phyloP scores from a whole-genome alignment of 192 early-diverging fungal species.

The Backusella circina region DNA sequence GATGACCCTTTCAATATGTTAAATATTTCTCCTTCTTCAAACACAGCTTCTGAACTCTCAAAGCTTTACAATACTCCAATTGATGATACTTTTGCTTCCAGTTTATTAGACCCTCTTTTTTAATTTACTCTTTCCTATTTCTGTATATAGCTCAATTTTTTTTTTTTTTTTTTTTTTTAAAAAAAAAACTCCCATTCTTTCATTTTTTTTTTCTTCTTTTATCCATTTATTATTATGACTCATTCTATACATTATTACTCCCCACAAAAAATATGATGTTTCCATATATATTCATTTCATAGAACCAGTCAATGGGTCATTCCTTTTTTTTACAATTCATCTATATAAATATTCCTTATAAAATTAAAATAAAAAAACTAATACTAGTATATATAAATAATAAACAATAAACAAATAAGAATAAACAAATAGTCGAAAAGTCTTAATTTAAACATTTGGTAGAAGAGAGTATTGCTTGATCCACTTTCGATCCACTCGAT shows the following conservation, averaged over 20 bases:
- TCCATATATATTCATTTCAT: neutral
- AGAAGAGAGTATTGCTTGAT: too few relatives aligned
- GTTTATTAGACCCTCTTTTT: slow-evolving; percentile 17
- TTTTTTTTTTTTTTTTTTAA: neutral
- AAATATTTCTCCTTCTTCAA: neutral
- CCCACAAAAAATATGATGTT: neutral
- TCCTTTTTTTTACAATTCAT: neutral
- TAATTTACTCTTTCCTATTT: neutral
- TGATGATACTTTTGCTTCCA: neutral
- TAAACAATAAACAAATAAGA: too few relatives aligned
- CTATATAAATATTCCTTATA: neutral
- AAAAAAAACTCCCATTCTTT: slow-evolving; percentile 4
- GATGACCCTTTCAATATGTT: slow-evolving; percentile 18
- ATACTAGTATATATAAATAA: too few relatives aligned
- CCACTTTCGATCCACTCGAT: neutral
- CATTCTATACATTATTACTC: neutral
- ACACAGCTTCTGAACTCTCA: neutral
- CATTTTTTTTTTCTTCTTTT: neutral
- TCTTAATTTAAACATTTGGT: neutral
- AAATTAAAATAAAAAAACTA: neutral
- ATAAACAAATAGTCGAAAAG: neutral
- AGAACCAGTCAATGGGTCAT: neutral
- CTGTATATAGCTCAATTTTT: slow-evolving; percentile 3
- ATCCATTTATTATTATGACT: neutral
- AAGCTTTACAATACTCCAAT: neutral